Conservation (phyloP, 371 early-diverging fungal genomes). For the Saksenaea oblongispora region DNA sequence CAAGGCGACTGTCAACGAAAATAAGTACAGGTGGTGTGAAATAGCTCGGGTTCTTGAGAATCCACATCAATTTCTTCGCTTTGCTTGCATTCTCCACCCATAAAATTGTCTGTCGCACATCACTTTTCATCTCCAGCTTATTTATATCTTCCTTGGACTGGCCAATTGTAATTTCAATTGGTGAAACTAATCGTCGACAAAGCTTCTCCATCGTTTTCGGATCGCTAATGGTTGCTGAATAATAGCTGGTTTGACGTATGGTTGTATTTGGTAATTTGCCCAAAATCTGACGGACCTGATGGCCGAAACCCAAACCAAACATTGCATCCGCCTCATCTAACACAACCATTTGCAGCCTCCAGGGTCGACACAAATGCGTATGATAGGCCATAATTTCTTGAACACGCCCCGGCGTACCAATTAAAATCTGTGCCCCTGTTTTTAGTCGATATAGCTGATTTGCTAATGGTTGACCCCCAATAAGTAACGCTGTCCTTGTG, state of each 20-base stretch:
- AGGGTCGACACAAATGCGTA: conserved; percentile 40
- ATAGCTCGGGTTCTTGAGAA: conserved; percentile 58
- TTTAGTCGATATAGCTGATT: conserved; percentile 56
- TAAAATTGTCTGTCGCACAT: conserved; percentile 61
- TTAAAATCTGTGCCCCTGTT: conserved; percentile 57
- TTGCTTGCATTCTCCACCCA: conserved; percentile 69
- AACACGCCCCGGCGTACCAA: conserved; percentile 65
- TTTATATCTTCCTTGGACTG: conserved; percentile 12
- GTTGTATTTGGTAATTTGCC: conserved; percentile 42
- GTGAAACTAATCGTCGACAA: conserved; percentile 17
- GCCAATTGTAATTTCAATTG: conserved; percentile 20
- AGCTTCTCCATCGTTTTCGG: conserved; percentile 16
- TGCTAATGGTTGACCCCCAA: conserved; percentile 57
- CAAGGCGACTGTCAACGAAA: conserved; percentile 61
- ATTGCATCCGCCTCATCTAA: conserved; percentile 66
- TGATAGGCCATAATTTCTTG: conserved; percentile 49
- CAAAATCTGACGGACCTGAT: conserved; percentile 51
- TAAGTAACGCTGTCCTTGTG: conserved; percentile 56
- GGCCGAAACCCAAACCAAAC: conserved; percentile 55
- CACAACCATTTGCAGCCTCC: conserved; percentile 55
- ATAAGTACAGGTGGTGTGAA: conserved; percentile 56
- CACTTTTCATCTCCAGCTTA: conserved; percentile 29
- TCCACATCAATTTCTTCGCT: conserved; percentile 56
- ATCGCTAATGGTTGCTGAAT: conserved; percentile 46
- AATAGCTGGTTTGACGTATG: conserved; percentile 49